These are phyloP conservation scores for Marvania coccoides DNA, from an alignment of 139 green algal species.

Conservation along the genomic window DNA sequence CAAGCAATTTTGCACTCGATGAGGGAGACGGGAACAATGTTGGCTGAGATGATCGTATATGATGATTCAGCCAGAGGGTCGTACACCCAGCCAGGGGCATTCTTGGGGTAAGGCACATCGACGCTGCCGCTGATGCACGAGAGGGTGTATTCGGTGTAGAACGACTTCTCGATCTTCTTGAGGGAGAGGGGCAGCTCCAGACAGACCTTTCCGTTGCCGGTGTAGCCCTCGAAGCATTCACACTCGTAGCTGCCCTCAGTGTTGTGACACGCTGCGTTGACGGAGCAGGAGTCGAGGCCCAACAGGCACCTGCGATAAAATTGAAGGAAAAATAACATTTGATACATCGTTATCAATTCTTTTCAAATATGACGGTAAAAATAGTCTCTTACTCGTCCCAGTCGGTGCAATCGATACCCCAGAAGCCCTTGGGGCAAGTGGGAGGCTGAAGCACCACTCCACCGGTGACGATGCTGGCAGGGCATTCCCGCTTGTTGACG, in stretches of 20 bases:
- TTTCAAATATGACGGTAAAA: no score
- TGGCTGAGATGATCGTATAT: not conserved
- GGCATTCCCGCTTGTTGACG: not conserved
- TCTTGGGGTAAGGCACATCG: slow-evolving; percentile 14
- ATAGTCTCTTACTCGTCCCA: no score
- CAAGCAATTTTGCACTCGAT: slow-evolving; percentile 27
- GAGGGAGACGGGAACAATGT: not conserved
- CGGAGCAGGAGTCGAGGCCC: slow-evolving; percentile 21
- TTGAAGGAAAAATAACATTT: slow-evolving; percentile 38
- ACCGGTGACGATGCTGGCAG: not conserved
- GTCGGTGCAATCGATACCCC: not conserved
- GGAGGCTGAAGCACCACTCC: not conserved
- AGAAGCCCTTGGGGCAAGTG: not conserved
- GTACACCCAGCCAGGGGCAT: slow-evolving; percentile 27
- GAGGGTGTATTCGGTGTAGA: slow-evolving; percentile 2
- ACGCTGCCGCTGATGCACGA: not conserved
- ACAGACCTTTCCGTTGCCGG: not conserved
- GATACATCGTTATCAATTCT: no score
- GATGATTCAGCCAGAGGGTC: slow-evolving; percentile 29
- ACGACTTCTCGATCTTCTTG: not conserved
- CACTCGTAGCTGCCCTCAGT: slow-evolving; percentile 32
- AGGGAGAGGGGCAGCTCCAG: not conserved
- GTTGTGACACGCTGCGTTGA: slow-evolving; percentile 43
- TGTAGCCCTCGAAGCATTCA: slow-evolving; percentile 29
- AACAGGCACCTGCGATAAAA: slow-evolving; percentile 40